phyloP scores from a whole-genome alignment of 2,329 filamentous ascomycete genomes.

The Ceratocystis smalleyi region DNA sequence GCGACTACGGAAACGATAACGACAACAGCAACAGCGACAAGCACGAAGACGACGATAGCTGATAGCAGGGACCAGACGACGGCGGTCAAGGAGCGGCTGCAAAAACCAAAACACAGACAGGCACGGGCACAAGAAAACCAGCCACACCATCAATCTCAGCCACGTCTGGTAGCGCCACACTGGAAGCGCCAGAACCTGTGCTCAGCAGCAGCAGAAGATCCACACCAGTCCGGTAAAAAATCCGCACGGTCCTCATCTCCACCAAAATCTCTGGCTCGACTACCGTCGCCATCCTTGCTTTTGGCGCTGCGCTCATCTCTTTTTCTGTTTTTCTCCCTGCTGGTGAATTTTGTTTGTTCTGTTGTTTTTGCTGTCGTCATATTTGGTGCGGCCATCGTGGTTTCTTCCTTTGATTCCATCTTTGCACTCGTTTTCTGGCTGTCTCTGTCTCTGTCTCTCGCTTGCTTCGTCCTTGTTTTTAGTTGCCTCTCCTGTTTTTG shows the following conservation, averaged over 20 bases:
- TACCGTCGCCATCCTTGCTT: neutral
- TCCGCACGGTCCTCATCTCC: slow-evolving; percentile 8
- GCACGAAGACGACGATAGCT: neutral
- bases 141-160: neutral
- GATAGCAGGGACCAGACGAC: neutral
- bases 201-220: neutral
- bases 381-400: slow-evolving; percentile 15
- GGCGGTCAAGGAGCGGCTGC: neutral
- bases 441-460: neutral
- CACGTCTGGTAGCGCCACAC: neutral
- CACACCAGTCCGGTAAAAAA: neutral
- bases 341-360: neutral
- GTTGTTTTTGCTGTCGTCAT: slow-evolving; percentile 17
- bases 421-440: neutral
- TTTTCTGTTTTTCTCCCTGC: neutral
- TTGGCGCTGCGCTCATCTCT: neutral
- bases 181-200: neutral
- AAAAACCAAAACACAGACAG: neutral
- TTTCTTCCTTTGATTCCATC: neutral
- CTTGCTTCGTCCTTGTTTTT: neutral
- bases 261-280: neutral
- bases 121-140: neutral
- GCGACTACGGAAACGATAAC: neutral
- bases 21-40: neutral
- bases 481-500: neutral